These are phyloP conservation scores for Filobasidium uniguttulatum DNA, from an alignment of 1,284 basidiomycete species.

Conservation along the genomic window DNA sequence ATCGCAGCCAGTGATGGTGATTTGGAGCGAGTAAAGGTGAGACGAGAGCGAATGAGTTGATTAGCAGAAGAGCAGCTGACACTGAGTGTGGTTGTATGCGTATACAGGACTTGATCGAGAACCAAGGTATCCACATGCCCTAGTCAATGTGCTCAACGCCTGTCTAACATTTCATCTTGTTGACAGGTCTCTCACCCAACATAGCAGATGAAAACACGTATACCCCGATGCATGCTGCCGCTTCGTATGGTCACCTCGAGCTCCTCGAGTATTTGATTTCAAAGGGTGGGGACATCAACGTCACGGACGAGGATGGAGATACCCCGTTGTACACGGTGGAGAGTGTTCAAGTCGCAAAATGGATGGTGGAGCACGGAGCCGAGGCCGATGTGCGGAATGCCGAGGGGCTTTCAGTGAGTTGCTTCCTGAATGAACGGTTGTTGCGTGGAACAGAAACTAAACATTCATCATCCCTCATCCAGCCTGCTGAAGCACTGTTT, in stretches of 20 bases:
- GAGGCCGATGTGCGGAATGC: slow-evolving; percentile 48
- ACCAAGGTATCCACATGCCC: slow-evolving; percentile 40
- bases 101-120: slow-evolving; percentile 47
- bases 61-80: background rate
- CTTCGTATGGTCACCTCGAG: slow-evolving; percentile 69
- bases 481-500: slow-evolving; percentile 60
- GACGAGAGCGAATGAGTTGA: no score
- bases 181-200: slow-evolving; percentile 54
- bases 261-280: slow-evolving; percentile 65
- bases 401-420: slow-evolving; percentile 61
- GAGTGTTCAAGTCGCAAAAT: slow-evolving; percentile 58
- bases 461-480: background rate
- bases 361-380: slow-evolving; percentile 70
- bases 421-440: background rate
- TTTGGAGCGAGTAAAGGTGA: slow-evolving; percentile 38
- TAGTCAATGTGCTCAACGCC: background rate
- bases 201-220: slow-evolving; percentile 63
- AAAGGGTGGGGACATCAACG: slow-evolving; percentile 71
- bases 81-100: background rate
- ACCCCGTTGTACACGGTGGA: slow-evolving; percentile 87
- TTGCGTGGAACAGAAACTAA: background rate
- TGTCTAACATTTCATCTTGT: background rate
- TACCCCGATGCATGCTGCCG: slow-evolving; percentile 91
- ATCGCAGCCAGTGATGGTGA: slow-evolving; percentile 80
- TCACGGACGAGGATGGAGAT: slow-evolving; percentile 73